These are phyloP conservation scores for Rubus parviflorus DNA, from an alignment of 306 rosid genomes.

Conservation along the genomic window DNA sequence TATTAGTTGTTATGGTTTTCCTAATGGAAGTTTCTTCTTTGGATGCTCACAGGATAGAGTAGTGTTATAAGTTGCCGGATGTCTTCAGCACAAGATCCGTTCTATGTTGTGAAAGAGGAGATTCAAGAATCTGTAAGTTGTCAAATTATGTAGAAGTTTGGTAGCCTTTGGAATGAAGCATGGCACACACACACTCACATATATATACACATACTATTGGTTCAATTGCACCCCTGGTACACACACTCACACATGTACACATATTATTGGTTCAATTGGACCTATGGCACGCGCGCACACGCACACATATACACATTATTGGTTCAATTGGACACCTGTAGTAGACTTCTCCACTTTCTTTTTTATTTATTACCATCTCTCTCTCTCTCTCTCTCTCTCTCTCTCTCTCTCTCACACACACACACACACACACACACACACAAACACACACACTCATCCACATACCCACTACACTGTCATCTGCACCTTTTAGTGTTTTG, in stretches of 20 bases:
- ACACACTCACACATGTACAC: too few relatives aligned
- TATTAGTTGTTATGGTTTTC: background rate
- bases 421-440: background rate
- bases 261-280: too few relatives aligned
- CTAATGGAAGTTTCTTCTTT: constrained; percentile 16
- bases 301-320: background rate
- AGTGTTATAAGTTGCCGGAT: constrained; percentile 34
- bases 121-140: constrained; percentile 91
- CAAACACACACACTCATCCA: background rate
- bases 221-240: background rate
- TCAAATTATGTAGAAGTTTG: constrained; percentile 2
- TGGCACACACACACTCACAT: background rate
- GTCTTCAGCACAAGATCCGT: constrained; percentile 98
- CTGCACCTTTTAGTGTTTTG: background rate
- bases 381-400: background rate
- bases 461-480: background rate
- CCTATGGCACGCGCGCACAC: too few relatives aligned
- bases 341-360: background rate
- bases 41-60: constrained; percentile 19
- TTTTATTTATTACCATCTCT: background rate
- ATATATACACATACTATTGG: background rate
- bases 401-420: background rate
- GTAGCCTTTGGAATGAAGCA: background rate
- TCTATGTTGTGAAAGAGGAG: constrained; percentile 95
- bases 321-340: background rate